Percentiles rank a stretch among this genome's conserved stretches.
These are phyloP conservation scores for Pichia cabralensis DNA, from an alignment of 805 yeast genomes.

Conservation along the genomic window DNA sequence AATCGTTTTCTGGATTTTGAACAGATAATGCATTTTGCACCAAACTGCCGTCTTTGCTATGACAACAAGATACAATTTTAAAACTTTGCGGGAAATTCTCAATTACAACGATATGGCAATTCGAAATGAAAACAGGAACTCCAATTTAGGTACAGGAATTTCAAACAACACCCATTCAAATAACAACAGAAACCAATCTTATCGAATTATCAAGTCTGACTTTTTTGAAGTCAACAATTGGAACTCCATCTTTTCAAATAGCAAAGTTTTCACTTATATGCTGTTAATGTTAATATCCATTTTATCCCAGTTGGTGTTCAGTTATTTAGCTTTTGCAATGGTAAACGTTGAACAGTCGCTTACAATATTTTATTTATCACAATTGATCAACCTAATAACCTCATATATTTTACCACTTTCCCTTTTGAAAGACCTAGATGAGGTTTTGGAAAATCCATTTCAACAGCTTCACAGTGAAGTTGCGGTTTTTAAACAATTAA, in stretches of 20 bases:
- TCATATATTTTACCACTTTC: slow-evolving; percentile 21
- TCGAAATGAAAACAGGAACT: not conserved
- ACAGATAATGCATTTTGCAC: no score
- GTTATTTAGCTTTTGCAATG: slow-evolving; percentile 21
- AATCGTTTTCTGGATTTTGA: no score
- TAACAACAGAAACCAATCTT: no score
- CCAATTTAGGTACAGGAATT: not conserved
- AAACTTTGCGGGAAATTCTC: slow-evolving; percentile 8
- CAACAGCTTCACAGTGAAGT: slow-evolving; percentile 17
- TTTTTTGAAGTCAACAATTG: no score
- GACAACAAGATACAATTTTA: slow-evolving; percentile 8
- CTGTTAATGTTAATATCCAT: slow-evolving; percentile 15
- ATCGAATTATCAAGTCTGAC: no score
- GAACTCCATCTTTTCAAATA: slow-evolving; percentile 19
- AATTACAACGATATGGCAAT: slow-evolving; percentile 5
- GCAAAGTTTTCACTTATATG: slow-evolving; percentile 14
- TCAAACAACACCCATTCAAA: not conserved
- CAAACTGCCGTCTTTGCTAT: slow-evolving; percentile 7
- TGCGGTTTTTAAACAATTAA: slow-evolving; percentile 14
- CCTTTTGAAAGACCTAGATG: slow-evolving; percentile 15
- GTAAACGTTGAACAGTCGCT: slow-evolving; percentile 20
- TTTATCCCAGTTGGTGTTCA: slow-evolving; percentile 19
- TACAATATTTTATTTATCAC: slow-evolving; percentile 15
- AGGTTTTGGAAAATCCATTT: slow-evolving; percentile 18
- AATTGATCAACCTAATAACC: slow-evolving; percentile 16